These are phyloP conservation scores for Epichloe scottii DNA, from an alignment of 2,329 filamentous ascomycete genomes.

Conservation along the genomic window DNA sequence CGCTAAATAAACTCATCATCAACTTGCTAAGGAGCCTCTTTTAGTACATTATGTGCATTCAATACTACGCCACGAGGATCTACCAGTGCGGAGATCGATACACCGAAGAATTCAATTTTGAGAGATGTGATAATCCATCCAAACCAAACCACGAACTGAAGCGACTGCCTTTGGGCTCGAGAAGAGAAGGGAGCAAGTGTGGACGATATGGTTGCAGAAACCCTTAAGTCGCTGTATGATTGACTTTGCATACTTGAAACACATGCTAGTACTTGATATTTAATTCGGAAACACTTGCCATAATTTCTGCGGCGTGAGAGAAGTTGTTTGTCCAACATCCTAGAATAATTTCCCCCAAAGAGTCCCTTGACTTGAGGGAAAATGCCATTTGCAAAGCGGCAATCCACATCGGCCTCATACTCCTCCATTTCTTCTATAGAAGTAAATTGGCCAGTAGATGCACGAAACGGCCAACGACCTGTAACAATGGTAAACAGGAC, in stretches of 20 bases:
- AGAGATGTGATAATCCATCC: slow-evolving; percentile 2
- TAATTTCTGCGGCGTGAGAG: not conserved
- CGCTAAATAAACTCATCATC: too few relatives aligned
- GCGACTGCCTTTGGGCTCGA: not conserved
- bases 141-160: not conserved
- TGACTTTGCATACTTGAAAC: not conserved
- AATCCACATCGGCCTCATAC: not conserved
- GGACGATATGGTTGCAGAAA: slow-evolving; percentile 1
- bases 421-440: not conserved
- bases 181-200: slow-evolving; percentile 1
- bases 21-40: too few relatives aligned
- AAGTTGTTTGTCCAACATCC: slow-evolving; percentile 5
- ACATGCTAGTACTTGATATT: not conserved
- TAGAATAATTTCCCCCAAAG: slow-evolving; percentile 5
- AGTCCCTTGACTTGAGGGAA: not conserved
- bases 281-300: not conserved
- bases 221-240: not conserved
- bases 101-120: slow-evolving; percentile 1
- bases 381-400: not conserved
- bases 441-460: not conserved
- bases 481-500: not conserved
- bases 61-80: slow-evolving; percentile 1
- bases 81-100: slow-evolving; percentile 2
- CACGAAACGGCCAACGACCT: not conserved
- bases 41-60: slow-evolving; percentile 1